These are phyloP conservation scores for Sarocladium oryzae DNA, from an alignment of 2,329 filamentous ascomycete species.

Conservation along the genomic window DNA sequence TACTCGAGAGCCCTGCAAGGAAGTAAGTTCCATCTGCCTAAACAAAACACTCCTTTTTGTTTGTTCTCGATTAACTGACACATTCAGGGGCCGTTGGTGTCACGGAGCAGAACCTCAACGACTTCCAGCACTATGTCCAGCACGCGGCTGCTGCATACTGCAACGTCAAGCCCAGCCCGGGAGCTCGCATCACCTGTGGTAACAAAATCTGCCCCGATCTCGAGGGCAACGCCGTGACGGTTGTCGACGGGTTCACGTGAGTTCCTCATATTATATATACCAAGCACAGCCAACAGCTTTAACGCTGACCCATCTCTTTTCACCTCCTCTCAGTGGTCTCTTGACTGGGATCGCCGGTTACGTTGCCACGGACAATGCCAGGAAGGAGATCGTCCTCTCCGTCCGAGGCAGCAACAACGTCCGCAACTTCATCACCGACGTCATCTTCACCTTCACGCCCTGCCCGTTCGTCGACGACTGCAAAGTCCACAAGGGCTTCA, in stretches of 20 bases:
- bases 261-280: no score
- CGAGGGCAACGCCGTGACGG: slow-evolving; percentile 33
- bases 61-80: background rate
- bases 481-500: slow-evolving; percentile 52
- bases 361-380: slow-evolving; percentile 41
- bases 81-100: slow-evolving; percentile 13
- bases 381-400: slow-evolving; percentile 50
- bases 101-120: slow-evolving; percentile 26
- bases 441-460: slow-evolving; percentile 23
- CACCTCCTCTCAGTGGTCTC: slow-evolving; percentile 30
- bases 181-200: slow-evolving; percentile 36
- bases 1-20: slow-evolving; percentile 22
- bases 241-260: slow-evolving; percentile 26
- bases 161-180: slow-evolving; percentile 35
- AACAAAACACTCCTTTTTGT: background rate
- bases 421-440: slow-evolving; percentile 57
- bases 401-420: slow-evolving; percentile 53
- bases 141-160: slow-evolving; percentile 49
- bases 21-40: no score
- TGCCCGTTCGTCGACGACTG: slow-evolving; percentile 35
- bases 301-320: no score
- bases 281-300: no score
- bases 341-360: slow-evolving; percentile 43
- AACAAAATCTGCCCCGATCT: slow-evolving; percentile 37
- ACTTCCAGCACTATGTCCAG: slow-evolving; percentile 43